Percentiles rank a stretch among this genome's conserved stretches.
phyloP scores from a whole-genome alignment of 2,329 filamentous ascomycete genomes.

The Sarocladiaceae sp. region DNA sequence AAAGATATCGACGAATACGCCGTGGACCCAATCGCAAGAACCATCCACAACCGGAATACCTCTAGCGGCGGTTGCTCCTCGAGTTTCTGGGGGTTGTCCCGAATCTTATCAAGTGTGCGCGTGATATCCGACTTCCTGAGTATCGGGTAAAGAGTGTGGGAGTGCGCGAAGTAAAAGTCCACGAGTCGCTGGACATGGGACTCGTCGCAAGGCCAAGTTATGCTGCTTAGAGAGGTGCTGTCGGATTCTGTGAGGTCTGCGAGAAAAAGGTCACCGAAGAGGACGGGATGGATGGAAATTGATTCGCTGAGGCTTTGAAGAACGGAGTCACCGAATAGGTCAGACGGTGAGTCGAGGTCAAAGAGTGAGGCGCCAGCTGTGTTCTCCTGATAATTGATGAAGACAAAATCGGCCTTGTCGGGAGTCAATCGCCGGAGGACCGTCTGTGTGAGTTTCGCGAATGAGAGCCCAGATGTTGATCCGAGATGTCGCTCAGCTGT shows the following conservation, averaged over 20 bases:
- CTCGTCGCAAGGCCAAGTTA: slow-evolving; percentile 17
- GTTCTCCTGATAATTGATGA: slow-evolving; percentile 19
- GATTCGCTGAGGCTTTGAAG: slow-evolving; percentile 20
- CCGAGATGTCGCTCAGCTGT: slow-evolving; percentile 39
- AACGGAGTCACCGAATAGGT: slow-evolving; percentile 19
- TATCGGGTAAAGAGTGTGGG: slow-evolving; percentile 42
- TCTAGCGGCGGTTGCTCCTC: slow-evolving; percentile 26
- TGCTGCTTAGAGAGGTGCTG: slow-evolving; percentile 12
- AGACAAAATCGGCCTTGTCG: slow-evolving; percentile 38
- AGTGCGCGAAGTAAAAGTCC: slow-evolving; percentile 42
- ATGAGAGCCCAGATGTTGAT: slow-evolving; percentile 38
- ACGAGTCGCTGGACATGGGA: slow-evolving; percentile 25
- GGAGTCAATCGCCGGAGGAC: slow-evolving; percentile 36
- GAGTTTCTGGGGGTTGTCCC: slow-evolving; percentile 23
- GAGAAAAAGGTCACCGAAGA: slow-evolving; percentile 26
- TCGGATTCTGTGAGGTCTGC: slow-evolving; percentile 21
- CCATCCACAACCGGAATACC: slow-evolving; percentile 43
- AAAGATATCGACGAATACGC: slow-evolving; percentile 37
- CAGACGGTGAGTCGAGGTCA: slow-evolving; percentile 20
- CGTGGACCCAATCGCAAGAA: slow-evolving; percentile 42
- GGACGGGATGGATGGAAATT: slow-evolving; percentile 21
- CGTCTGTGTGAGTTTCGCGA: slow-evolving; percentile 38
- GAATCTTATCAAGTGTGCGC: slow-evolving; percentile 24
- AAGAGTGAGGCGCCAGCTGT: slow-evolving; percentile 14
- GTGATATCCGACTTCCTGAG: slow-evolving; percentile 30